These are phyloP conservation scores for Lathyrus tuberosus DNA, from an alignment of 306 rosid genomes.

Conservation along the genomic window DNA sequence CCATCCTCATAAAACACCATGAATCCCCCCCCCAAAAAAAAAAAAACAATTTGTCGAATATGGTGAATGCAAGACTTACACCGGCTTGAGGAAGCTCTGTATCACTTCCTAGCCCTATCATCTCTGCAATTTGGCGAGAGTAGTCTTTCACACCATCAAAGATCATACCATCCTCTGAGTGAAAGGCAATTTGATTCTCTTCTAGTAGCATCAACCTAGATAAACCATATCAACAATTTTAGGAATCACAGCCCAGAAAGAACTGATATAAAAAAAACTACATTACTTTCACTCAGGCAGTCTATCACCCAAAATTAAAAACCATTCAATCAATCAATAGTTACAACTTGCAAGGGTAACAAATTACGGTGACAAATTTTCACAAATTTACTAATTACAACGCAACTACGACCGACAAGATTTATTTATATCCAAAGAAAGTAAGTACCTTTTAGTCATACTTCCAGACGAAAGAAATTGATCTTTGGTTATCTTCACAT, in stretches of 20 bases:
- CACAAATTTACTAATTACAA: neutral
- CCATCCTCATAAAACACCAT: constrained; percentile 20
- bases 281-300: constrained; percentile 9
- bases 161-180: constrained; percentile 87
- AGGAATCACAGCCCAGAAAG: constrained; percentile 13
- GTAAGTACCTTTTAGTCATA: constrained; percentile 91
- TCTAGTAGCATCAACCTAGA: constrained; percentile 91
- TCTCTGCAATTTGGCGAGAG: constrained; percentile 89
- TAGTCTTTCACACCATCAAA: constrained; percentile 93
- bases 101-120: constrained; percentile 90
- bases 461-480: constrained; percentile 98
- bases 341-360: neutral
- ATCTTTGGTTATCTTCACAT: constrained; percentile 93
- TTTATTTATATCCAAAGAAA: constrained; percentile 4
- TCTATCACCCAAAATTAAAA: neutral
- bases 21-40: neutral
- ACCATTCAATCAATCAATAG: constrained; percentile 5
- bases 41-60: constrained; percentile 21
- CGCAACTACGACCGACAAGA: neutral
- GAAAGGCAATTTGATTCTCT: constrained; percentile 97
- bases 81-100: constrained; percentile 84
- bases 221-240: constrained; percentile 9
- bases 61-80: constrained; percentile 54
- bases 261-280: constrained; percentile 14
- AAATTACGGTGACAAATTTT: neutral